These are phyloP conservation scores for Spongiforma sp. DNA, from an alignment of 1,284 basidiomycete genomes.

Conservation along the genomic window DNA sequence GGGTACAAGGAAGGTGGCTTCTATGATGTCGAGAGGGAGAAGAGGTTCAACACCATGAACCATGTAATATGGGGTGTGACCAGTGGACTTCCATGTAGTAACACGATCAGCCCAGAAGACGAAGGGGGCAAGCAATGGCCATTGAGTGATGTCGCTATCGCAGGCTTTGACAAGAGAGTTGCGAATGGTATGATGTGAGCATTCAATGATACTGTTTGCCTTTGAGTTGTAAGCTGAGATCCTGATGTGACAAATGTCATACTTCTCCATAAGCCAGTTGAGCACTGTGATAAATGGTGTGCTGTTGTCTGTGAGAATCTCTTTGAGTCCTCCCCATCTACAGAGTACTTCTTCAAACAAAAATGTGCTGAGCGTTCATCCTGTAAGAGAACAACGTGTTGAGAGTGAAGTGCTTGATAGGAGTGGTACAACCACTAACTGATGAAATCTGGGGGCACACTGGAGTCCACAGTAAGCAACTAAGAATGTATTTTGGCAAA, in stretches of 20 bases:
- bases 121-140: background rate
- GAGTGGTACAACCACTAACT: too few species aligned
- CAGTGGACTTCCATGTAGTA: background rate
- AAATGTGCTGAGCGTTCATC: background rate
- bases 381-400: too few species aligned
- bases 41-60: constrained; percentile 34
- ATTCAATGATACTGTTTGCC: constrained; percentile 9
- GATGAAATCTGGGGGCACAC: too few species aligned
- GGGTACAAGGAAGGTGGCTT: constrained; percentile 33
- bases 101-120: constrained; percentile 8
- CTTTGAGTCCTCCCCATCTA: constrained; percentile 4
- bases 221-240: constrained; percentile 11
- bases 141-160: constrained; percentile 10
- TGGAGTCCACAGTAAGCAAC: too few species aligned
- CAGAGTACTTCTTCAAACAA: constrained; percentile 6
- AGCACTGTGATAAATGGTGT: background rate
- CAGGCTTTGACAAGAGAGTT: constrained; percentile 10
- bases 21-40: constrained; percentile 36
- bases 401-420: too few species aligned
- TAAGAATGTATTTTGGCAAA: too few species aligned
- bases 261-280: background rate
- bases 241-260: constrained; percentile 5
- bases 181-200: constrained; percentile 2
- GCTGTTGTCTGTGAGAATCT: constrained; percentile 17
- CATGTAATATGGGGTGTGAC: constrained; percentile 26